Evolutionary conservation across 768 basidiomycete species (phyloP), one percentile per base, ranked within the genome.

Genomic region (Lanmaoa rubissima): DNA sequence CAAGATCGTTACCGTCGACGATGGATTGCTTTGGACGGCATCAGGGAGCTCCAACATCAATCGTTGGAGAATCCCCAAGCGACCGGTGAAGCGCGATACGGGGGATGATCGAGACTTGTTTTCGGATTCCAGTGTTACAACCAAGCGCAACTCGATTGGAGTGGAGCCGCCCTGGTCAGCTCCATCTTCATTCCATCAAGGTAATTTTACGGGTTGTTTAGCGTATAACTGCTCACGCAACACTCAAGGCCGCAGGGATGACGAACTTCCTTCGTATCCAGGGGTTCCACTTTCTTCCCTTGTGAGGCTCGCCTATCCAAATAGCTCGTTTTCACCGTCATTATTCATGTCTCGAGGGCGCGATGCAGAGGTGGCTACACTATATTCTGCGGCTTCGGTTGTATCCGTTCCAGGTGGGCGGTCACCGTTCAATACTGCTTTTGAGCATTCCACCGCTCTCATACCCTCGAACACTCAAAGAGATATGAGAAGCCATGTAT

Each of bases 1-100:
- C 73, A 86, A 85, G 66, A 86, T 98, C 45, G 82, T 87, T 21
- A 86, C 82, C 1, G 83, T 91, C 76, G 92, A 94, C 63, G 91
- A 97, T 65, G 80, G 82, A 51, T 78, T 88, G 36, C 79, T 98
- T 4, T 98, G 95, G 95, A 92, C 94, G 0, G 93, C 94, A 0
- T 87, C 88, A 1, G 89, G 92, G 8, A 84, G 79, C 43, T 93
- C 93, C 8, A 88, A 80, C 51, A 80, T 98, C 64, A 86, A 80
- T 65, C 80, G 94, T 24, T 98, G 94, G 95, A 78, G 76, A 41
- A 83, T 91, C 0, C 90, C 8, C 69, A 76, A 51, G 73, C 80
- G 46, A 73, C 79, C 41, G 60, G 76, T 14, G 61, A 64, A 50
- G 34, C 61, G 47, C 34, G 50, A 62, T 21, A 42, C 31, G 11